These are phyloP conservation scores for Porpolomopsis calyptriformis DNA, from an alignment of 768 basidiomycete genomes.

Conservation along the genomic window DNA sequence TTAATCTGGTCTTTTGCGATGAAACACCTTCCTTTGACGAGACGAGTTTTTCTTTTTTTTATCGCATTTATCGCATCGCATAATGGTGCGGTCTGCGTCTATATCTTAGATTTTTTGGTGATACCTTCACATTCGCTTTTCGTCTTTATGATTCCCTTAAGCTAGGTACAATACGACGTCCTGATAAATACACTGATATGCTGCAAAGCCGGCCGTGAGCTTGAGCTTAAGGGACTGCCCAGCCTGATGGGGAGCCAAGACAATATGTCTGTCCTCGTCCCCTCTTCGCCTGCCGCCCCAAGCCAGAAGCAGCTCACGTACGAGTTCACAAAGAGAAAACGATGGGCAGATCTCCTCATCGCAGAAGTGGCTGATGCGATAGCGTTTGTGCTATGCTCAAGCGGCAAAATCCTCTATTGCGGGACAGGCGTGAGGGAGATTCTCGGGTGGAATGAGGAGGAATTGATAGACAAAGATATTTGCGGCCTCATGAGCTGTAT, in stretches of 20 bases:
- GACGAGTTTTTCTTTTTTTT: not conserved
- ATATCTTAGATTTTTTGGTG: too few relatives aligned
- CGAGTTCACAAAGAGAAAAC: conserved; percentile 81
- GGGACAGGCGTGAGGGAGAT: conserved; percentile 57
- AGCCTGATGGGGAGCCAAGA: too few relatives aligned
- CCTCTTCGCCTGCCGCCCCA: conserved; percentile 10
- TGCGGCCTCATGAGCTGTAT: conserved; percentile 54
- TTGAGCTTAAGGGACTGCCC: too few relatives aligned
- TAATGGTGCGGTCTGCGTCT: not conserved
- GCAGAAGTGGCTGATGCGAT: conserved; percentile 68
- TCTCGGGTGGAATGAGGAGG: conserved; percentile 66
- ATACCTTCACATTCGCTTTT: not conserved
- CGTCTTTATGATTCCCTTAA: not conserved
- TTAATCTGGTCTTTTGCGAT: conserved; percentile 1
- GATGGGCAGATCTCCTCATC: conserved; percentile 75
- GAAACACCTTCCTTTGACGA: not conserved
- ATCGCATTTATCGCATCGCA: not conserved
- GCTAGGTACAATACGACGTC: conserved; percentile 2
- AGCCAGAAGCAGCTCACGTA: conserved; percentile 30
- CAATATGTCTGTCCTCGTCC: conserved; percentile 10
- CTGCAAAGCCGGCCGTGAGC: too few relatives aligned
- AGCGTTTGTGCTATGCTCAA: conserved; percentile 54
- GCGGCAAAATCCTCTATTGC: conserved; percentile 58
- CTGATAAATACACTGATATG: not conserved
- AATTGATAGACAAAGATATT: conserved; percentile 61